phyloP scores from a whole-genome alignment of 2,329 filamentous ascomycete genomes.

The Monilinia polystroma region DNA sequence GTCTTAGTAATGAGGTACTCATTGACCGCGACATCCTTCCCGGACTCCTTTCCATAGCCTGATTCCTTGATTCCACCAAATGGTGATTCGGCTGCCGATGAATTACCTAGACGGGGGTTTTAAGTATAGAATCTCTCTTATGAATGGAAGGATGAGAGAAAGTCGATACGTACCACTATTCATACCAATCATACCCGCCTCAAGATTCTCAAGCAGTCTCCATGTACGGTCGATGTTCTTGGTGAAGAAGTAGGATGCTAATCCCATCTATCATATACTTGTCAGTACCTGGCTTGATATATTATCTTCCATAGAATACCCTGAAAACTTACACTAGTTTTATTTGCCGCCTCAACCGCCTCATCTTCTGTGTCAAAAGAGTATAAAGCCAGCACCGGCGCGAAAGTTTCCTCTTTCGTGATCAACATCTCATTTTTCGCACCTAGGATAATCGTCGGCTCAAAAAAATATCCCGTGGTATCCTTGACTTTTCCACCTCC shows the following conservation, averaged over 20 bases:
- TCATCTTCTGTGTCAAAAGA: conserved; percentile 66
- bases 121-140: conserved; percentile 11
- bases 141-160: not conserved
- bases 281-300: conserved; percentile 16
- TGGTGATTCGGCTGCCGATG: conserved; percentile 64
- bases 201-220: conserved; percentile 64
- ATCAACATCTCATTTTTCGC: conserved; percentile 59
- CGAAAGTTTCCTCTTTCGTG: conserved; percentile 62
- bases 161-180: conserved; percentile 52
- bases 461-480: conserved; percentile 64
- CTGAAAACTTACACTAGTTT: conserved; percentile 45
- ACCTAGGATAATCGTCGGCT: conserved; percentile 63
- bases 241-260: conserved; percentile 67
- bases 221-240: conserved; percentile 65
- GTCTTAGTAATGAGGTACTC: conserved; percentile 66
- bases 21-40: conserved; percentile 63
- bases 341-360: conserved; percentile 58
- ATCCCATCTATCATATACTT: conserved; percentile 49
- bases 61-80: conserved; percentile 69
- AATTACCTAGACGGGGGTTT: conserved; percentile 48
- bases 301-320: too few relatives aligned
- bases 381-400: conserved; percentile 62
- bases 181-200: conserved; percentile 69
- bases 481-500: conserved; percentile 55
- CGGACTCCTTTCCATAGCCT: conserved; percentile 66